phyloP scores from a whole-genome alignment of 1,284 basidiomycete genomes.

The Ceratobasidium sp. region DNA sequence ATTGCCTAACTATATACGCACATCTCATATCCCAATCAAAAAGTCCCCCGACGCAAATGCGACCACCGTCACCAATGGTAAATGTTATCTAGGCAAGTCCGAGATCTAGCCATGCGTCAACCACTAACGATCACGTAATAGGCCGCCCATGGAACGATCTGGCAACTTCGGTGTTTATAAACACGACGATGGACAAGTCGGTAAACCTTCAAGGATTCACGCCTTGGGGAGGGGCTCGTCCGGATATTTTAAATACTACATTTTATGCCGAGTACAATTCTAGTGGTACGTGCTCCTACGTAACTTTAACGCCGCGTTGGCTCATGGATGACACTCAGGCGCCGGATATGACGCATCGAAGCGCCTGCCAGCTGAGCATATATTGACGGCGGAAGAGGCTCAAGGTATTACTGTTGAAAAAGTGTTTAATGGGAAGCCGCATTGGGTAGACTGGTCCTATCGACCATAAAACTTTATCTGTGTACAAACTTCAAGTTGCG shows the following conservation, averaged over 20 bases:
- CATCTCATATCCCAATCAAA: background rate
- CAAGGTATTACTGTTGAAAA: constrained; percentile 13
- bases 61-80: constrained; percentile 54
- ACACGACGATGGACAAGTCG: constrained; percentile 65
- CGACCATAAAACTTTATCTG: background rate
- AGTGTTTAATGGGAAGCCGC: constrained; percentile 18
- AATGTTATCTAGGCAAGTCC: constrained; percentile 55
- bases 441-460: constrained; percentile 31
- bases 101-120: background rate
- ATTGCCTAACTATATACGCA: constrained; percentile 14
- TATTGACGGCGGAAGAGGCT: constrained; percentile 54
- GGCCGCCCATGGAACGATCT: constrained; percentile 70
- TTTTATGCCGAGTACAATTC: constrained; percentile 68
- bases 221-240: constrained; percentile 58
- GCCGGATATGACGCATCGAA: constrained; percentile 58
- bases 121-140: background rate
- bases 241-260: constrained; percentile 59
- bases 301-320: background rate
- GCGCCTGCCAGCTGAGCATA: constrained; percentile 58
- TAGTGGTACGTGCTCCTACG: constrained; percentile 50
- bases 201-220: constrained; percentile 60
- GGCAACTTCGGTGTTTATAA: constrained; percentile 61
- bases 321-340: constrained; percentile 51
- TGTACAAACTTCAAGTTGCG: background rate
- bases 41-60: constrained; percentile 68